Evolutionary conservation across 306 rosid species (phyloP), one percentile per base, ranked within the genome.

Genomic region (Prunus campanulata): DNA sequence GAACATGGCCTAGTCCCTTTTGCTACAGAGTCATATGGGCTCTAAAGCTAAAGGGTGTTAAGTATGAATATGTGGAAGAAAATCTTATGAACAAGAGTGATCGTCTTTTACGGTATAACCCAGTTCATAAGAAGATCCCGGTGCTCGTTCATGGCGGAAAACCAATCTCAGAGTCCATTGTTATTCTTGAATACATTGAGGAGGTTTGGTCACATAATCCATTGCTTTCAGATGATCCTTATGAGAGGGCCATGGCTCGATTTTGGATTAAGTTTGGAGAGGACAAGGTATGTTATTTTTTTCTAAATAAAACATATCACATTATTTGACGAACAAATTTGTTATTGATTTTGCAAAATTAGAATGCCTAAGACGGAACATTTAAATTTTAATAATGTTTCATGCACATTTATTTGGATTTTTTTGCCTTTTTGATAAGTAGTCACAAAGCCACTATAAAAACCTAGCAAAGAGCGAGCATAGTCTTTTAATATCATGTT

Each of bases 131-230:
- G 48, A 78, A 70, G 66, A 22, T 78, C 32, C 81, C 81, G 0
- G 71, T 71, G 9, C 71, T 78, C 52, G 1, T 78, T 50, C 81
- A 70, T 42, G 51, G 44, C 25, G 82, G 72, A 44, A 71, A 71
- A 25, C 77, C 82, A n/a, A 54, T 78, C 8, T 19, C 60, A 5
- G 77, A 78, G 66, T 78, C 82, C 48, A 51, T 27, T 10, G 50
- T 78, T 16, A 71, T 78, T 44, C 82, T 78, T 5, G 82, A 78
- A 75, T 78, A 78, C 67, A 71, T 71, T 24, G 82, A 78, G 16
- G 82, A 71, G 51, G 62, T 59, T 6, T 78, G 82, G 77, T 60
- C 82, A 11, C 72, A 27, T 22, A 71, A 63, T 12, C 68, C 77
- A 2, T 55, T 78, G 72, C 66, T 78, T 49, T 29, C 77, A 24